Evolutionary conservation across 2,329 filamentous ascomycete species (phyloP), one percentile per base, ranked within the genome.

Genomic region (Trichophyton mentagrophytes): DNA sequence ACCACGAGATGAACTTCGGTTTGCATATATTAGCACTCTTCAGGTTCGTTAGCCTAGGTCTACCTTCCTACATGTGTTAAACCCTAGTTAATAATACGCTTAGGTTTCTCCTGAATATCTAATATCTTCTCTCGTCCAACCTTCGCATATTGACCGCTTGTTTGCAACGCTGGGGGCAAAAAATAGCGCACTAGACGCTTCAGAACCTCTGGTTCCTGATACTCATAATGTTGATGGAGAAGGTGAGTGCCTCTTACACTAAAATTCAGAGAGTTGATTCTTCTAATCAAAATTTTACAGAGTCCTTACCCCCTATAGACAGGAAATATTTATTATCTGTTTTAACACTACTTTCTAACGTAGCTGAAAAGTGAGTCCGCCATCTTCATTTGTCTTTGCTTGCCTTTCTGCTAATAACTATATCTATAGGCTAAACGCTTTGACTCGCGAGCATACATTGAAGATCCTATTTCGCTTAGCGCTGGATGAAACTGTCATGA

Each of bases 161-260:
- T 86, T 91, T 63, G 71, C 72, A 58, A 73, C 73, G 15, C 69
- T 90, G 4, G 85, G 86, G 2, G 84, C 83, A 46, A 72, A 60
- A 0, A 74, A 75, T 1, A 73, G 77, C 38, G 77, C 79, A 44
- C 71, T 81, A 15, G 71, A 70, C 51, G 9, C 13, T 25, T 33
- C 40, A 5, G 27, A 59, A 17, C 57, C 25, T 17, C 11, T 59
- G 13, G 40, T 49, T 11, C 38, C 36, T 4, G 33, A 42, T 42
- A 42, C n/a, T 13, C 46, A 3, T 22, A 51, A 51, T 36, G 5
- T 55, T 8, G 27, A 55, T 20, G 30, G 38, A 27, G 51, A 55
- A 17, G 51, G 51, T 36, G 9, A 38, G 51, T 36, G 3, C 4
- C 7, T n/a, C 3, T 38, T 13, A 38, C 8, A 36, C 6, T 5